Conservation (phyloP, 2,329 filamentous ascomycete species). For the Juglanconis juglandina region DNA sequence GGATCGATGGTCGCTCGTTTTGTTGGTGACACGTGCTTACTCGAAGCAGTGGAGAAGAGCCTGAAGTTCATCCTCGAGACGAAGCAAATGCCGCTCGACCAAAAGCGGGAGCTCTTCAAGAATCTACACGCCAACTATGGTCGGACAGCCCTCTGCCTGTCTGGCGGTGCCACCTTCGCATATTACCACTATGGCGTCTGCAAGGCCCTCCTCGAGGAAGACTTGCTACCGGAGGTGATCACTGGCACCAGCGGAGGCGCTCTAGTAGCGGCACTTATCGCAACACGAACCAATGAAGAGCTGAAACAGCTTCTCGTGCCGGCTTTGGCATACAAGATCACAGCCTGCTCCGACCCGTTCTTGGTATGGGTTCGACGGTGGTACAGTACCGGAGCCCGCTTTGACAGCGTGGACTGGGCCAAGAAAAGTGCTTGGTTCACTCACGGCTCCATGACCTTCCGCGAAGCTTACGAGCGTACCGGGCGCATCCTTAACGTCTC, state of each 20-base stretch:
- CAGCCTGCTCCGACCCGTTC: conserved; percentile 76
- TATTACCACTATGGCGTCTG: conserved; percentile 96
- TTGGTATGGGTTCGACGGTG: conserved; percentile 76
- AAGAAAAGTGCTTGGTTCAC: conserved; percentile 84
- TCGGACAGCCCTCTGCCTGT: conserved; percentile 86
- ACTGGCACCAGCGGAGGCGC: conserved; percentile 95
- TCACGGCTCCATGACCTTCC: conserved; percentile 86
- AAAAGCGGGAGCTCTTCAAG: conserved; percentile 81
- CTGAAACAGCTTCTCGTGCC: conserved; percentile 81
- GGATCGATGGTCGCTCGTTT: background rate
- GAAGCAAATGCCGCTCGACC: conserved; percentile 62
- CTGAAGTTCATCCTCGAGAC: conserved; percentile 68
- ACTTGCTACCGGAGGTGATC: conserved; percentile 86
- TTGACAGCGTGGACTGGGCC: conserved; percentile 92
- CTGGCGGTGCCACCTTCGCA: conserved; percentile 88
- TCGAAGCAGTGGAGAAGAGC: conserved; percentile 54
- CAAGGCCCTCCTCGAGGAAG: conserved; percentile 81
- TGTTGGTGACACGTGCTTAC: conserved; percentile 16
- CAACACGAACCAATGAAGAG: conserved; percentile 88
- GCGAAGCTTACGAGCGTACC: conserved; percentile 89
- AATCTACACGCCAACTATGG: conserved; percentile 88
- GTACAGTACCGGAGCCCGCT: conserved; percentile 90
- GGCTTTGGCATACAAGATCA: conserved; percentile 79
- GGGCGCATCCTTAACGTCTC: conserved; percentile 93
- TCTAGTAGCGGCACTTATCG: conserved; percentile 79